phyloP scores from a whole-genome alignment of 441 rosid species.

The Croton setiger region DNA sequence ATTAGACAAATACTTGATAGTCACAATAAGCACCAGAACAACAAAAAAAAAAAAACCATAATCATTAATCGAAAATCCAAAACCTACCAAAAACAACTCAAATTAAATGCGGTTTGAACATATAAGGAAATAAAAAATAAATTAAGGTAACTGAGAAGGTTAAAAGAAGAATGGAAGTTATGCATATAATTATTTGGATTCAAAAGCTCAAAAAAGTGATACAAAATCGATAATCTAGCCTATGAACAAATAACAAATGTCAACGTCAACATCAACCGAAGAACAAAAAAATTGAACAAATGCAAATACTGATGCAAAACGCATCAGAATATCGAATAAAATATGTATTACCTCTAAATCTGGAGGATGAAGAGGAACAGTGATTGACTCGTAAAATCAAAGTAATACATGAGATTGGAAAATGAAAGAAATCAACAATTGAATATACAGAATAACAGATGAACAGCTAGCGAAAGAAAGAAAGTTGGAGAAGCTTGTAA shows the following conservation, averaged over 20 bases:
- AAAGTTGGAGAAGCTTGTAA: background rate
- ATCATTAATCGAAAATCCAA: background rate
- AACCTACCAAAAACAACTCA: background rate
- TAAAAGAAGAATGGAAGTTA: background rate
- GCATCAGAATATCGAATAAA: background rate
- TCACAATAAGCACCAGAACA: background rate
- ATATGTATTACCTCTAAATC: slow-evolving; percentile 24
- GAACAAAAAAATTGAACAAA: background rate
- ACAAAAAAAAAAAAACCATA: background rate
- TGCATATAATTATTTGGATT: slow-evolving; percentile 12
- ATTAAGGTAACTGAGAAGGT: background rate
- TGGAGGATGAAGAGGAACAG: slow-evolving; percentile 16
- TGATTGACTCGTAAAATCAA: background rate
- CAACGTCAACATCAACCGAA: background rate
- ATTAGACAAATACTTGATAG: background rate
- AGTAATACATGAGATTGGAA: slow-evolving; percentile 15
- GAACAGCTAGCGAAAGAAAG: background rate
- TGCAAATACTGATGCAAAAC: background rate
- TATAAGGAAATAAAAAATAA: background rate
- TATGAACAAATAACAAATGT: background rate
- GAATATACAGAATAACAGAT: background rate
- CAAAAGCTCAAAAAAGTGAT: background rate
- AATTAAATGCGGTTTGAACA: background rate
- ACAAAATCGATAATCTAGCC: background rate
- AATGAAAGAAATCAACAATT: background rate